A percentile compares a stretch with the other conserved stretches of the same genome.
These are phyloP conservation scores for Mallotus nudiflorus DNA, from an alignment of 345 rosid genomes.

Conservation along the genomic window DNA sequence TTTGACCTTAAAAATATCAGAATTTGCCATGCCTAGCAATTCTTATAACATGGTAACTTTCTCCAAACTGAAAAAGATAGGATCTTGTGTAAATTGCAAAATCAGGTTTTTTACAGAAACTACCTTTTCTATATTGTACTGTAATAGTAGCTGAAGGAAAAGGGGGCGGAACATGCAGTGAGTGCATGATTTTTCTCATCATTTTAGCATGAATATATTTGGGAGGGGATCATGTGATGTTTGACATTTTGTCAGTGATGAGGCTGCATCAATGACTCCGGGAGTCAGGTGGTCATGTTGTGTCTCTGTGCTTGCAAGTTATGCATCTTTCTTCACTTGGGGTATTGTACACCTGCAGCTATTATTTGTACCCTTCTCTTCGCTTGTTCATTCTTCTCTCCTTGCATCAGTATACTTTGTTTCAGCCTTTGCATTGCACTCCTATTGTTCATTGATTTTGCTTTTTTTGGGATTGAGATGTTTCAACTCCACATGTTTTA, in stretches of 20 bases:
- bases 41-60: background rate
- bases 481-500: background rate
- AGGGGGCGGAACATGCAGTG: too few species aligned
- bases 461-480: background rate
- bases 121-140: background rate
- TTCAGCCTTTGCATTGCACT: background rate
- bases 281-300: background rate
- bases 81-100: background rate
- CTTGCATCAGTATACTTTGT: background rate
- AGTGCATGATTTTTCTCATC: background rate
- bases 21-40: background rate
- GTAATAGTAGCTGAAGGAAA: background rate
- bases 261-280: background rate
- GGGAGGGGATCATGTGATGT: background rate
- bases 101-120: background rate
- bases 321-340: background rate
- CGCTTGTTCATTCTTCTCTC: background rate
- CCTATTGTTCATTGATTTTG: background rate
- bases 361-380: background rate
- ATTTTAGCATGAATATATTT: background rate
- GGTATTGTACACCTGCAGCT: background rate
- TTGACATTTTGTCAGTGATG: too few species aligned
- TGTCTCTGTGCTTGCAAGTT: too few species aligned
- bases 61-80: background rate
- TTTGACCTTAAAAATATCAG: background rate